Percentiles rank a stretch among this genome's conserved stretches.
Conservation (phyloP, 768 basidiomycete species). For the Sporobolomyces phaffii region DNA sequence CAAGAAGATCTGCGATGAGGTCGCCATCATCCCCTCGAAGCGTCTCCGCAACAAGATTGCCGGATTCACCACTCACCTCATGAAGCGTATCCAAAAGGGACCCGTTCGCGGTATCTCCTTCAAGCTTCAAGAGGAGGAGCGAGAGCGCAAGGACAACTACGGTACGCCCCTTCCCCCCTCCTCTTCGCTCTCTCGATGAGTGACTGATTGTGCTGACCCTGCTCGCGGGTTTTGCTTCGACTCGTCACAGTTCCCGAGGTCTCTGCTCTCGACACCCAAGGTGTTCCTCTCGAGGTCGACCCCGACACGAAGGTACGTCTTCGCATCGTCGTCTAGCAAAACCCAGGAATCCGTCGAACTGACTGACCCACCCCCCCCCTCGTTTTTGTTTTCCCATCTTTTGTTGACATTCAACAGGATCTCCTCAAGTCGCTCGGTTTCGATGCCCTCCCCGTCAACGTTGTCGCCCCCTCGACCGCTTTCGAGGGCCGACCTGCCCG, state of each 20-base stretch:
- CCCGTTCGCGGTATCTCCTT: conserved; percentile 99
- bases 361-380: no score
- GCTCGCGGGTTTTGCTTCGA: no score
- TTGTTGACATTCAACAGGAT: conserved; percentile 52
- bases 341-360: no score
- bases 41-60: conserved; percentile 99
- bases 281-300: conserved; percentile 73
- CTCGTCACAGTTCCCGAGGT: conserved; percentile 92
- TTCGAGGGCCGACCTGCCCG: conserved; percentile 33
- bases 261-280: conserved; percentile 80
- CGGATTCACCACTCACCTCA: conserved; percentile 98
- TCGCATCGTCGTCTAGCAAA: no score
- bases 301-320: conserved; percentile 78
- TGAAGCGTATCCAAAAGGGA: conserved; percentile 98
- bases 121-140: conserved; percentile 99
- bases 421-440: conserved; percentile 90
- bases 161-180: conserved; percentile 13
- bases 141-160: conserved; percentile 98
- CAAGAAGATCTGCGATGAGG: conserved; percentile 54
- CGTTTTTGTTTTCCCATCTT: background rate
- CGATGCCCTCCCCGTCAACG: conserved; percentile 74
- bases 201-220: no score
- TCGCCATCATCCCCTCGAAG: conserved; percentile 83
- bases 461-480: conserved; percentile 53
- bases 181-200: no score